Evolutionary conservation across 169 alveolate species (phyloP), one percentile per base, ranked within the genome.

Genomic region (Cyclospora cayetanensis): DNA sequence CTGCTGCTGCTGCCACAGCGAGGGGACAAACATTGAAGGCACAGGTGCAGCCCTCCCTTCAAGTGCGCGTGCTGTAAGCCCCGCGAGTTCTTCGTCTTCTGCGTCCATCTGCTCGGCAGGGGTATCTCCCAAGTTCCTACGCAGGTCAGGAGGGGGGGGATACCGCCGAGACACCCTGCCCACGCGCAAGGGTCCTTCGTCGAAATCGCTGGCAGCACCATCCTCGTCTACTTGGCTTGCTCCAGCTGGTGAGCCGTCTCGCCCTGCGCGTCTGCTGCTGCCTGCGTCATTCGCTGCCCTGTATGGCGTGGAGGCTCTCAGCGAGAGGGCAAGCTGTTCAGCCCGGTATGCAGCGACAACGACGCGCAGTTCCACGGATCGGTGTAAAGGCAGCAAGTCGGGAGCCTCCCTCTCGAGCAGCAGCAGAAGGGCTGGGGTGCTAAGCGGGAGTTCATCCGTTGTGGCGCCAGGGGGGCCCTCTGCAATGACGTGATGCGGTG

Each of bases 61-160:
- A 7, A 34, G 35, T 7, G n/a, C 35, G 15, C 72, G 7, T 7
- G 35, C 31, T 7, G 31, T 9, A n/a, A 20, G 42, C 55, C 15
- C 65, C 29, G 72, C 0, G 29, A 50, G 1, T 46, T 79, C 88
- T 22, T 79, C 88, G 18, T 31, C 66, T 11, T 43, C 72, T 5
- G 63, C 22, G 11, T 79, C 88, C 88, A 79, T 79, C 1, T 53
- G 42, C 22, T n/a, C 68, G 29, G 55, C 52, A 11, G 88, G 88
- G 0, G 27, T 55, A 25, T 79, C 88, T 39, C 88, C 88, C 18
- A 25, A 34, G 34, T 79, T 43, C 29, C 88, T 43, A 2, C n/a
- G 37, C 53, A 41, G 88, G 37, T 50, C 88, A 1, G 88, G 53
- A 43, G 29, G 72, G 20, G 60, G 46, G 66, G 55, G 42, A 0